Percentiles rank a stretch among this genome's conserved stretches.
These are phyloP conservation scores for Boletus sp. DNA, from an alignment of 768 basidiomycete species.

Conservation along the genomic window DNA sequence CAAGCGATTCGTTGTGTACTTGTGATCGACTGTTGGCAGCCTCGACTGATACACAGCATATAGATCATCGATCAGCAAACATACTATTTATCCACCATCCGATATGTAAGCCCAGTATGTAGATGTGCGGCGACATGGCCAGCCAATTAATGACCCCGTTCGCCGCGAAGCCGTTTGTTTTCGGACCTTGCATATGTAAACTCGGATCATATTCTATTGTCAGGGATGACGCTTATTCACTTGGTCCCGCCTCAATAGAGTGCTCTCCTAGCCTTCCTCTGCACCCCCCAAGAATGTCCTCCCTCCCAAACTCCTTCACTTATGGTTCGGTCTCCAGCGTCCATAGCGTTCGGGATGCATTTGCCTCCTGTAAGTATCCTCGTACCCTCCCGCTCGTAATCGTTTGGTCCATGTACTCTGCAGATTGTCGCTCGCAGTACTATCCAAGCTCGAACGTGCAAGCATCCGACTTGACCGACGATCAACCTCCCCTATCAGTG, in stretches of 20 bases:
- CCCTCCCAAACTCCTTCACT: constrained; percentile 42
- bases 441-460: constrained; percentile 58
- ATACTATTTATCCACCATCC: constrained; percentile 20
- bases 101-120: constrained; percentile 5
- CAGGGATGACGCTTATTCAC: background rate
- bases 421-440: constrained; percentile 69
- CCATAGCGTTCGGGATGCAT: constrained; percentile 50
- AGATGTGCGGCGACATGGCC: background rate
- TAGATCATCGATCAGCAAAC: constrained; percentile 19
- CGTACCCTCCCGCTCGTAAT: background rate
- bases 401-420: constrained; percentile 4
- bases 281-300: constrained; percentile 38
- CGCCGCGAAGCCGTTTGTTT: background rate
- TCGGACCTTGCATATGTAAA: constrained; percentile 3
- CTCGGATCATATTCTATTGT: background rate
- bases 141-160: too few relatives aligned
- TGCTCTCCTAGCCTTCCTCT: background rate
- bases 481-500: constrained; percentile 13
- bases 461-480: constrained; percentile 43
- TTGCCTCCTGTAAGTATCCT: constrained; percentile 52
- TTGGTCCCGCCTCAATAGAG: background rate
- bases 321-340: constrained; percentile 49
- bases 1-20: constrained; percentile 5
- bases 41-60: constrained; percentile 16
- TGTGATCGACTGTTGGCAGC: background rate